Conservation (phyloP, 305 asterid species). For the Ruellia speciosa region DNA sequence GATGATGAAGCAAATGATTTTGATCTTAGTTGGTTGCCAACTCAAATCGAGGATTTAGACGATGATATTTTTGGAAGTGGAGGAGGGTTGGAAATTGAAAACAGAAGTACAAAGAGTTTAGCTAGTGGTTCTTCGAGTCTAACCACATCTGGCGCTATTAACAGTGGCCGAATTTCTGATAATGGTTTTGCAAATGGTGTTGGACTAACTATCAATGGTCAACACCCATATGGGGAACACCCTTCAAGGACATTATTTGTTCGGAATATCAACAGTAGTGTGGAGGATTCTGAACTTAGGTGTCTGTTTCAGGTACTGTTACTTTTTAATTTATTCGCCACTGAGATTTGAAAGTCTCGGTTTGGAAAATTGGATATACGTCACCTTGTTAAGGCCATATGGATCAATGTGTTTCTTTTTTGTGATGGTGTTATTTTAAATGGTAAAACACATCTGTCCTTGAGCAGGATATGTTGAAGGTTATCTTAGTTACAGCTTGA, state of each 20-base stretch:
- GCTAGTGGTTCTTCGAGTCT: slow-evolving; percentile 41
- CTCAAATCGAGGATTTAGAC: slow-evolving; percentile 83
- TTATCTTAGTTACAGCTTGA: too few species aligned
- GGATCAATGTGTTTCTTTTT: too few species aligned
- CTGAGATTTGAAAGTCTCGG: too few species aligned
- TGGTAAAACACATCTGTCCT: too few species aligned
- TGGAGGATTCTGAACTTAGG: slow-evolving; percentile 83
- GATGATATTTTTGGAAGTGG: slow-evolving; percentile 91
- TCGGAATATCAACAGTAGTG: slow-evolving; percentile 89
- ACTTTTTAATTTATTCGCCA: too few species aligned
- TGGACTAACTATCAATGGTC: slow-evolving; percentile 48
- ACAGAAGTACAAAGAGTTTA: slow-evolving; percentile 38
- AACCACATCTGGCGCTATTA: slow-evolving; percentile 39
- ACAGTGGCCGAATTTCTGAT: slow-evolving; percentile 31
- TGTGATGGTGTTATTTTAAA: too few species aligned
- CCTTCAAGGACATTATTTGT: slow-evolving; percentile 96
- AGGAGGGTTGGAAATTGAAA: slow-evolving; percentile 79
- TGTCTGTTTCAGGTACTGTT: slow-evolving; percentile 74
- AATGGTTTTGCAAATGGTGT: slow-evolving; percentile 48
- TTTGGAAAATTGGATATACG: too few species aligned
- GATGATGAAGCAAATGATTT: slow-evolving; percentile 86
- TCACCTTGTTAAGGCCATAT: too few species aligned
- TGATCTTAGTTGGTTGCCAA: slow-evolving; percentile 75
- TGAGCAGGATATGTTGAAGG: too few species aligned
- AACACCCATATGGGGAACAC: slow-evolving; percentile 95